Evolutionary conservation across 2,329 filamentous ascomycete species (phyloP).

Genomic region (Ceratocystiopsis sp.): DNA sequence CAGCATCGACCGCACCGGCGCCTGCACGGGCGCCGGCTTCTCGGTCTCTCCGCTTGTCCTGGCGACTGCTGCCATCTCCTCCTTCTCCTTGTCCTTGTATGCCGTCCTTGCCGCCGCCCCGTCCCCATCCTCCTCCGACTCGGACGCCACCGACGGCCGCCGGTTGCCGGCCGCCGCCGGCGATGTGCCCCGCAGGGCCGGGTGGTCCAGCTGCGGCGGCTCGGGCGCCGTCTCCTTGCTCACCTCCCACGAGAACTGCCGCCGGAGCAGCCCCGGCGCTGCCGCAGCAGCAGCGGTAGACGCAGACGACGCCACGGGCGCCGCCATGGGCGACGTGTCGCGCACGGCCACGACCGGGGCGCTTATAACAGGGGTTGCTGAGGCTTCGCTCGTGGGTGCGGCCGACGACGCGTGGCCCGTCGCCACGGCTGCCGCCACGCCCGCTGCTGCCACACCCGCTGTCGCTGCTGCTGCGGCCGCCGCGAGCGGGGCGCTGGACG

Average conservation of each 20-base stretch:
- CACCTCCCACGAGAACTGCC: slow-evolving; percentile 27
- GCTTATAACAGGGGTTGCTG: too few species aligned
- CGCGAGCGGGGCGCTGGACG: too few species aligned
- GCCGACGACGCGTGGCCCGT: not conserved
- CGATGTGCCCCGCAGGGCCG: not conserved
- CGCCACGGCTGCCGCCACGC: slow-evolving; percentile 6
- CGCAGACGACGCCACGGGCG: not conserved
- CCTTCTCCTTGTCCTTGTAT: too few species aligned
- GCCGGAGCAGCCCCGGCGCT: slow-evolving; percentile 3
- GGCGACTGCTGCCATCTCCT: too few species aligned
- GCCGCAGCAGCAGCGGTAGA: not conserved
- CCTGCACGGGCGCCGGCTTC: not conserved
- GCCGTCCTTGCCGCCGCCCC: too few species aligned
- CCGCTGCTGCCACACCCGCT: too few species aligned
- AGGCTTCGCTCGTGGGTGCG: too few species aligned
- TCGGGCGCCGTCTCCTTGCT: slow-evolving; percentile 11
- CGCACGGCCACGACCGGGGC: not conserved
- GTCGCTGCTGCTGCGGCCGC: too few species aligned
- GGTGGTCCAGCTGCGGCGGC: slow-evolving; percentile 1
- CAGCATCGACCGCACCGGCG: slow-evolving; percentile 8
- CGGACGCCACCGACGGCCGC: not conserved
- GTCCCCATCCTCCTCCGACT: too few species aligned
- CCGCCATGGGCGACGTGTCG: too few species aligned
- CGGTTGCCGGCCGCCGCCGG: not conserved
- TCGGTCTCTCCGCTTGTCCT: too few species aligned